A percentile compares a stretch with the other conserved stretches of the same genome.
Conservation (phyloP, 495 filamentous ascomycete species). For the Talaromyces ruber region DNA sequence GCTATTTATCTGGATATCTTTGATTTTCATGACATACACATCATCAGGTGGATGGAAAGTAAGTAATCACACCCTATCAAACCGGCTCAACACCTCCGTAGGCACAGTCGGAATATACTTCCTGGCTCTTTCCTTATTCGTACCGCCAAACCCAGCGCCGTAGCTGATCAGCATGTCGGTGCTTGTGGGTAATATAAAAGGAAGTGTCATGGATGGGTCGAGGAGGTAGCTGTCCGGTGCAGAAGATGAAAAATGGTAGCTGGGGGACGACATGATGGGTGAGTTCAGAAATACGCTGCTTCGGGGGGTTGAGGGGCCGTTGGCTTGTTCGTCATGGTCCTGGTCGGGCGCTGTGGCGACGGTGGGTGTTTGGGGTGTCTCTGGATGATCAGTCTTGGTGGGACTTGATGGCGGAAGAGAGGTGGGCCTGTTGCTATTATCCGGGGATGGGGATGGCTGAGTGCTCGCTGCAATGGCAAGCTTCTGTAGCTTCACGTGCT, state of each 20-base stretch:
- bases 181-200: slow-evolving; percentile 87
- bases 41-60: not conserved
- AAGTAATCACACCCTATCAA: slow-evolving; percentile 51
- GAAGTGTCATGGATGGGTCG: slow-evolving; percentile 86
- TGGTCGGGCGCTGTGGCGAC: slow-evolving; percentile 27
- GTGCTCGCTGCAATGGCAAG: not conserved
- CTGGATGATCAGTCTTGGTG: slow-evolving; percentile 25
- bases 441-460: slow-evolving; percentile 11
- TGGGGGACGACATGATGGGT: not conserved
- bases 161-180: slow-evolving; percentile 96
- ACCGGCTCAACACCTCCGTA: slow-evolving; percentile 81
- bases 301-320: slow-evolving; percentile 18
- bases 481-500: slow-evolving; percentile 26
- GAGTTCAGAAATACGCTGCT: slow-evolving; percentile 11
- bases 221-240: slow-evolving; percentile 54
- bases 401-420: slow-evolving; percentile 31
- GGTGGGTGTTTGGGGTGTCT: slow-evolving; percentile 36
- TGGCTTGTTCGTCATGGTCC: slow-evolving; percentile 42
- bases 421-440: not conserved
- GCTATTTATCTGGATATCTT: not conserved
- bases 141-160: slow-evolving; percentile 86
- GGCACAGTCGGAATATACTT: slow-evolving; percentile 97
- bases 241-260: not conserved
- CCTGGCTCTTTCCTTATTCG: slow-evolving; percentile 82
- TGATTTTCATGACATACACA: not conserved